Conservation (phyloP, 306 rosid genomes). For the Rosa persica region DNA sequence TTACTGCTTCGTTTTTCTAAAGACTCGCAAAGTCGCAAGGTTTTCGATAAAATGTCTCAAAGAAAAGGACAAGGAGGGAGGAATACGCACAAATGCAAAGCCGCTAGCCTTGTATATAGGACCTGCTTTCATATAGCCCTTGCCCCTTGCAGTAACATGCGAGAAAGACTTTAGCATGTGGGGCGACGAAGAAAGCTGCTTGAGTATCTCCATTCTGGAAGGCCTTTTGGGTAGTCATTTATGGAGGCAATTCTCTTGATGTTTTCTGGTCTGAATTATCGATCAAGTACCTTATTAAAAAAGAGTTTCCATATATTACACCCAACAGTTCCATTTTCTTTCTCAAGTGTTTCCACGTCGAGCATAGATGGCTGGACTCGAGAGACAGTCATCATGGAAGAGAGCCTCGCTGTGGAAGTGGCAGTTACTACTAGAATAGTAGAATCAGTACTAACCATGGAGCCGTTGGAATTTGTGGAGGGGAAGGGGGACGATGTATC, state of each 20-base stretch:
- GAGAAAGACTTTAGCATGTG: constrained; percentile 66
- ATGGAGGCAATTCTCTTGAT: constrained; percentile 32
- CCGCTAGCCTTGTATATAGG: constrained; percentile 51
- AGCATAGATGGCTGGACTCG: constrained; percentile 46
- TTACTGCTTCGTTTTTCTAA: too few species aligned
- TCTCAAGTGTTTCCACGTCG: constrained; percentile 44
- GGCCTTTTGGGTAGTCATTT: constrained; percentile 48
- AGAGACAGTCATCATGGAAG: constrained; percentile 55
- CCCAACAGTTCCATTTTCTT: constrained; percentile 45
- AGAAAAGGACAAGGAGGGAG: not conserved
- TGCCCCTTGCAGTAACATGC: constrained; percentile 54
- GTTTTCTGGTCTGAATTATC: constrained; percentile 35
- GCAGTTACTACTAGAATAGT: constrained; percentile 35
- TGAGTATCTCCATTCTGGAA: constrained; percentile 41
- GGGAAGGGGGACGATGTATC: too few species aligned
- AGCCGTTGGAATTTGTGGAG: too few species aligned
- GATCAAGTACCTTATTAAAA: constrained; percentile 37
- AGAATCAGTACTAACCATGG: constrained; percentile 64
- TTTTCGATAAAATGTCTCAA: not conserved
- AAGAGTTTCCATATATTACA: constrained; percentile 57
- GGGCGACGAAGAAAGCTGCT: constrained; percentile 62
- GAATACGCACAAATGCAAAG: constrained; percentile 56
- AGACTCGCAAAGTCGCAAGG: too few species aligned
- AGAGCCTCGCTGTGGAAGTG: constrained; percentile 60
- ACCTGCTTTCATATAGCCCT: constrained; percentile 33